phyloP scores from a whole-genome alignment of 108 stramenopile genomes.

The Conticribra weissflogii region DNA sequence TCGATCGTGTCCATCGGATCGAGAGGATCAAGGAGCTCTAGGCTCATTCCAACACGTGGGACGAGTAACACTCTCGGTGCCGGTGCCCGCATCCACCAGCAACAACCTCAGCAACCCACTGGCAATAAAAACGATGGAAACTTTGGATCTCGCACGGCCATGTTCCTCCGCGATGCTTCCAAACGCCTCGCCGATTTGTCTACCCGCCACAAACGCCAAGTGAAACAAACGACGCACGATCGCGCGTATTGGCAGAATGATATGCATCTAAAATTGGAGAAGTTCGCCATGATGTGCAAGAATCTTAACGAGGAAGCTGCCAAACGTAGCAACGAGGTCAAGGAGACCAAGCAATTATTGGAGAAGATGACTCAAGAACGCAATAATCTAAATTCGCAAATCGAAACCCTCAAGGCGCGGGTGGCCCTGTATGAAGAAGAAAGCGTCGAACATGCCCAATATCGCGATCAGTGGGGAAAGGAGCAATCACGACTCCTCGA shows the following conservation, averaged over 20 bases:
- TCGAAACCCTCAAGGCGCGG: constrained; percentile 50
- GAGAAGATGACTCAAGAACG: constrained; percentile 56
- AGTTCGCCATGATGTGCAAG: constrained; percentile 66
- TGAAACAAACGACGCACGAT: constrained; percentile 63
- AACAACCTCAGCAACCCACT: no score
- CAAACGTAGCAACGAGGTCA: constrained; percentile 56
- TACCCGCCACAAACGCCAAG: constrained; percentile 55
- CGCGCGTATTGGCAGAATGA: constrained; percentile 64
- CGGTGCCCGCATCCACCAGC: neutral
- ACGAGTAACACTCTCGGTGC: neutral
- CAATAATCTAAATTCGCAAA: constrained; percentile 50
- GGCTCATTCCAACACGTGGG: constrained; percentile 5
- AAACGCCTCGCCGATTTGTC: constrained; percentile 52
- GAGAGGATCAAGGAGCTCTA: constrained; percentile 1
- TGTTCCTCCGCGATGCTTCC: constrained; percentile 44
- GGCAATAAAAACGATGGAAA: no score
- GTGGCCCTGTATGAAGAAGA: constrained; percentile 49
- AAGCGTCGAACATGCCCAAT: constrained; percentile 29
- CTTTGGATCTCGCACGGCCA: constrained; percentile 18
- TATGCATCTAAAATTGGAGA: constrained; percentile 63
- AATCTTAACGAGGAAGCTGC: constrained; percentile 71
- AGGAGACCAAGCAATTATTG: constrained; percentile 41
- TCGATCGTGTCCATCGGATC: constrained; percentile 14
- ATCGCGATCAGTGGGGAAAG: constrained; percentile 38
- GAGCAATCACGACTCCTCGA: constrained; percentile 42